Base-by-base conservation (phyloP, 2,329 filamentous ascomycete species). In the Penicillium olsonii region DNA sequence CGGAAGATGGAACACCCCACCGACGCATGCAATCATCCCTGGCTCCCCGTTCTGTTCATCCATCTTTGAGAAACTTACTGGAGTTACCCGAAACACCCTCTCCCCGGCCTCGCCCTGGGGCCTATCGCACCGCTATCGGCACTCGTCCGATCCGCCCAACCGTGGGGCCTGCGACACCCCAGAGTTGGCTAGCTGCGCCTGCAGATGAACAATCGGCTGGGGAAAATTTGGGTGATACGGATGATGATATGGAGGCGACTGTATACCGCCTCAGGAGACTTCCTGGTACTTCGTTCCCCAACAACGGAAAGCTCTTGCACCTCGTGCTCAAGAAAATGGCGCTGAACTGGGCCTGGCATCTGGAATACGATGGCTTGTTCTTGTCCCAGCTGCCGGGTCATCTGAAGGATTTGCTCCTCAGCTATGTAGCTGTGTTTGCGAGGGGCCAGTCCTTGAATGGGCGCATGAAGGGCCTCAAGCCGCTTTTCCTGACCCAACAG, bases 341-440 rank as follows among this genome's bases (percentile, higher is more conserved):
- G 2, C 59, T 65, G 19, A 75, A 82, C 19, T 87, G 83, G 83
- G 64, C 73, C 9, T 76, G 77, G 65, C 76, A 85, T 52, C 64
- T 79, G 20, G 74, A 79, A 43, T 83, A 83, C 54, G 81, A 85
- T 57, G 76, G 79, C 47, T 68, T 78, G 15, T 81, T 79, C 42
- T 65, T 86, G 2, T 69, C 73, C 2, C 69, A 77, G 3, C 59
- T 85, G 11, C 80, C 83, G 0, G 65, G 72, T 14, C 71, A 73
- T 34, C 59, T 83, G 5, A 82, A 82, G 56, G 68, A 78, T 52
- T 64, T 74, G 1, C 55, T 87, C 27, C 61, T 86, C 19, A 82
- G 78, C 55, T 85, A 85, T 62, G 60, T 85, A 24, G 73, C 76
- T 4, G 63, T 74, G 12, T 81, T 81, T 57, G 75, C 77, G 1